Evolutionary conservation across 2,329 filamentous ascomycete genomes (phyloP), one percentile per base, ranked within the genome.

Genomic region (Nemania serpens): DNA sequence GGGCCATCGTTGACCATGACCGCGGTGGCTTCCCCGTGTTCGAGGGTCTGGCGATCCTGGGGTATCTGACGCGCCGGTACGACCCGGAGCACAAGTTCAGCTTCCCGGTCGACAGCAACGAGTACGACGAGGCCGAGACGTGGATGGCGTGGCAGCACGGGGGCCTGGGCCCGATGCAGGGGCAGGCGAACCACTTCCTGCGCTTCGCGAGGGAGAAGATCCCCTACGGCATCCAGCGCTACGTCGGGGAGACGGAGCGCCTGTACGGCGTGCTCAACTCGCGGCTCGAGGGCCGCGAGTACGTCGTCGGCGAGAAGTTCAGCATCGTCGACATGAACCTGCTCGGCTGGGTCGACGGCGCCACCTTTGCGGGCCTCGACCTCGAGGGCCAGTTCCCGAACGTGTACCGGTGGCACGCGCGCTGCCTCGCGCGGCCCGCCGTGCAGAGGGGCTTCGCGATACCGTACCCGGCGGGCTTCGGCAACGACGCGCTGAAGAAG

Each of bases 61-160:
- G 84, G 61, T 94, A 94, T 74, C 81, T 94, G 18, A 84, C 86
- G 10, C 84, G 88, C n/a, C 84, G 84, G 65, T 93, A 93, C 71
- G 90, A 93, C 72, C 78, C 79, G 0, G 85, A 91, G 56, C 73
- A 89, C 76, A 88, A 85, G 73, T 84, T 91, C 69, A 84, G 81
- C 67, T 91, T 85, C 73, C 82, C 84, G 34, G 67, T 73, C 48
- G 74, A 73, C 64, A 70, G 66, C 63, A 72, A 75, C 63, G 73
- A 78, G 64, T 73, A 77, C 62, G 72, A 71, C 53, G 71, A 71
- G 43, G 78, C 77, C 42, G 83, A 87, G 76, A 82, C 85, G 72
- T 90, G 87, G 87, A 81, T 87, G 64, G 82, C 83, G 41, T 90
- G 86, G 85, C 87, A 92, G 77, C 90, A 91, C 69, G 88, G 87